These are phyloP conservation scores for Sparassis latifolia DNA, from an alignment of 1,284 basidiomycete species.

Conservation along the genomic window DNA sequence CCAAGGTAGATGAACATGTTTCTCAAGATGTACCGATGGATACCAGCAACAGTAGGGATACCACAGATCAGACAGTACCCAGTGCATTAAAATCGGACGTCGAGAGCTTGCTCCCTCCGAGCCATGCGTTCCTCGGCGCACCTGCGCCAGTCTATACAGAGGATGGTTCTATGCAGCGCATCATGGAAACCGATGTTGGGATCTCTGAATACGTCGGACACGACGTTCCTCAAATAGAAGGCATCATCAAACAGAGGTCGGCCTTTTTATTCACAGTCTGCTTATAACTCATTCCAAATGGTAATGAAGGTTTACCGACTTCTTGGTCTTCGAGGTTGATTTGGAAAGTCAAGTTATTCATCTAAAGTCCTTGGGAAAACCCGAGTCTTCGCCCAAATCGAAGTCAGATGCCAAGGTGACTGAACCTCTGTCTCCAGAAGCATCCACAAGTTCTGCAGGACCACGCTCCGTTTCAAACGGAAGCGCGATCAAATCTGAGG, in stretches of 20 bases:
- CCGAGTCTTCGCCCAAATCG: constrained; percentile 44
- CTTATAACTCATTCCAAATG: neutral
- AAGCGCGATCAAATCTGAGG: neutral
- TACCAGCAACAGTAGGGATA: constrained; percentile 11
- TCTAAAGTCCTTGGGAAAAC: constrained; percentile 69
- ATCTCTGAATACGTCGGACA: constrained; percentile 83
- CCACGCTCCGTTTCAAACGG: too few species aligned
- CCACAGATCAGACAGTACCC: constrained; percentile 1
- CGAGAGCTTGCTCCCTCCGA: constrained; percentile 62
- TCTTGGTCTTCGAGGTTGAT: constrained; percentile 86
- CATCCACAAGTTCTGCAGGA: neutral
- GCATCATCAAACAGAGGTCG: constrained; percentile 93
- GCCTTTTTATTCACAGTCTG: constrained; percentile 11
- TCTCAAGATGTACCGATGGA: constrained; percentile 7
- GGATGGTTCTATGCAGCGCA: constrained; percentile 45
- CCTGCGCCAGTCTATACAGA: constrained; percentile 41
- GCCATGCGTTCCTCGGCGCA: constrained; percentile 58
- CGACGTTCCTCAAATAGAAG: constrained; percentile 69
- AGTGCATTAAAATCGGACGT: constrained; percentile 11
- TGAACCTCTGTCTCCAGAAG: constrained; percentile 4
- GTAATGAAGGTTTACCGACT: constrained; percentile 81
- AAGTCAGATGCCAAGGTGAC: constrained; percentile 6
- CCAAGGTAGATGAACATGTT: constrained; percentile 36
- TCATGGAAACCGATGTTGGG: constrained; percentile 82
- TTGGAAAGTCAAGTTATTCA: constrained; percentile 73